Conservation (phyloP, 352 stramenopile genomes). For the Phytophthora tubulina region DNA sequence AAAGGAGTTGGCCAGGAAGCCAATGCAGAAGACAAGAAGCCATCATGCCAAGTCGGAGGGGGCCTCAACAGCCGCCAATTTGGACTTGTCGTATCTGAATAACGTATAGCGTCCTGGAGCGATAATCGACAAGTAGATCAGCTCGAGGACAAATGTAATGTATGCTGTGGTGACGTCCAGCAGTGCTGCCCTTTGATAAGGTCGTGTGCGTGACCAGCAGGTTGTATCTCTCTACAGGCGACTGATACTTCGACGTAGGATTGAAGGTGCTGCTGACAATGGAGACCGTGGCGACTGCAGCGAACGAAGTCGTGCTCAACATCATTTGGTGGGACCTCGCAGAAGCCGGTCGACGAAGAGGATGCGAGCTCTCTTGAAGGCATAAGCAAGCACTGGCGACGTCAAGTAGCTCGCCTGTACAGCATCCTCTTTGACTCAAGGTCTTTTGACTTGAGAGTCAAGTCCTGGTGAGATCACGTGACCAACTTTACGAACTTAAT, state of each 20-base stretch:
- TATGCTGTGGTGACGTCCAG: slow-evolving; percentile 5
- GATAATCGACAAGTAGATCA: slow-evolving; percentile 4
- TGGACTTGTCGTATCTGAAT: slow-evolving; percentile 47
- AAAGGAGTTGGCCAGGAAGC: slow-evolving; percentile 19
- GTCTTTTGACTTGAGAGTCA: not conserved
- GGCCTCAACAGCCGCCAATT: not conserved
- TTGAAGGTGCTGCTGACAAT: not conserved
- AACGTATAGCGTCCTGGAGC: slow-evolving; percentile 18
- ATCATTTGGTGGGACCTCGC: slow-evolving; percentile 27
- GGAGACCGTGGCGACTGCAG: slow-evolving; percentile 15
- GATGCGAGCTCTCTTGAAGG: slow-evolving; percentile 19
- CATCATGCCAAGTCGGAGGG: slow-evolving; percentile 16
- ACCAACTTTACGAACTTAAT: not conserved
- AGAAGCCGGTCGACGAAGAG: slow-evolving; percentile 19
- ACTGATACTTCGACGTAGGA: slow-evolving; percentile 4
- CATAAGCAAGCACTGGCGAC: slow-evolving; percentile 17
- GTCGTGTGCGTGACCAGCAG: not conserved
- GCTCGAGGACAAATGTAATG: slow-evolving; percentile 18
- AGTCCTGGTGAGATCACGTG: slow-evolving; percentile 16
- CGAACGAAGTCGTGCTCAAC: slow-evolving; percentile 11
- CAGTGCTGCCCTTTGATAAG: not conserved
- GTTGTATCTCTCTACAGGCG: slow-evolving; percentile 5
- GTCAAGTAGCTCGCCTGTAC: slow-evolving; percentile 20
- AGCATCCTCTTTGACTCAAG: slow-evolving; percentile 20
- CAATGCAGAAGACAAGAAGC: slow-evolving; percentile 24